Base-by-base conservation (phyloP, 2,329 filamentous ascomycete genomes). In the Tolypocladium tropicale region DNA sequence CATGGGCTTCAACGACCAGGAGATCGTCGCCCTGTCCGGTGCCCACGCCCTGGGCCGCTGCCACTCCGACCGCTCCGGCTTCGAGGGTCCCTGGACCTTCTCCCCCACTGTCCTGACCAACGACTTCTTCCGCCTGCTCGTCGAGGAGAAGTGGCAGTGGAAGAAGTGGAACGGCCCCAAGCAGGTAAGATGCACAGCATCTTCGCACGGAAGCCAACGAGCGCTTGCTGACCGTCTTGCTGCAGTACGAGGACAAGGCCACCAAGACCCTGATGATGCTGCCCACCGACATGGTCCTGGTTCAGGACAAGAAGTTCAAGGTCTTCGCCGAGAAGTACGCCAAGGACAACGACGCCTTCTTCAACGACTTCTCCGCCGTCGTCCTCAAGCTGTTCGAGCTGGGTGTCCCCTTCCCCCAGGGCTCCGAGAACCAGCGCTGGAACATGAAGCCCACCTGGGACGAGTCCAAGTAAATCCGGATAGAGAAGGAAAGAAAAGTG, bases 1-100 rank as follows among this genome's bases (percentile, higher is more conserved):
- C 70, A 97, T 97, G 93, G 93, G 93, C 63, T 97, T 96, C 81
- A 88, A 94, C 73, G 93, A 99, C 76, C 89, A 89, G 68, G 92
- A 96, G 75, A 97, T 97, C 69, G 93, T 96, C 50, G 94, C 93
- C 33, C 82, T 97, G 54, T 80, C 81, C 28, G 91, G 91, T 63
- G 91, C 88, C 52, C 91, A 96, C 76, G 88, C 90, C 54, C 82
- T 96, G 39, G 92, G 92, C 60, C 89, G 92, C 63, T 95, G 89
- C 78, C 94, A 97, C 80, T 79, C 85, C 10, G 88, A 94, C 74
- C 90, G 93, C 70, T 90, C 85, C 61, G 93, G 93, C 60, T 97
- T 84, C 73, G 82, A 88, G 2, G 94, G 94, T 1, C 90, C 91
- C 55, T 96, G 91, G 91, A 90, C 89, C 63, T 94, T 94, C 80